Percentiles rank a stretch among this genome's conserved stretches.
These are phyloP conservation scores for Amanita pseudoporphyria DNA, from an alignment of 768 basidiomycete species.

Conservation along the genomic window DNA sequence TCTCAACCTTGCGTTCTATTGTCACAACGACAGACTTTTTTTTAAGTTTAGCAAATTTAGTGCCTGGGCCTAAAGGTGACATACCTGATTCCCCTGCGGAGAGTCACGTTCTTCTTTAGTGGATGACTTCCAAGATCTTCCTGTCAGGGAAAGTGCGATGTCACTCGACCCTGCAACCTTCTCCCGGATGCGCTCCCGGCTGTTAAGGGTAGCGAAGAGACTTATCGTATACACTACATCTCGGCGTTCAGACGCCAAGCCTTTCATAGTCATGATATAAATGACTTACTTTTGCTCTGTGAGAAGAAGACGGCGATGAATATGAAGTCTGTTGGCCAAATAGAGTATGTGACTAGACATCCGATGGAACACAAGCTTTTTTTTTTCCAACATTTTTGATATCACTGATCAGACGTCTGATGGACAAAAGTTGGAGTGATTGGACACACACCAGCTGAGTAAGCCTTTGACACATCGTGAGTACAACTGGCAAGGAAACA, in stretches of 20 bases:
- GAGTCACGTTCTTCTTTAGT: not conserved
- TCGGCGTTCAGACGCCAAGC: not conserved
- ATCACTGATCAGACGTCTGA: not conserved
- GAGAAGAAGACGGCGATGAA: slow-evolving; percentile 37
- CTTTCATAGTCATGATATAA: too few species aligned
- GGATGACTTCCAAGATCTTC: not conserved
- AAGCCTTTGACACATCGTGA: slow-evolving; percentile 14
- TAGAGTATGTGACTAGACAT: slow-evolving; percentile 24
- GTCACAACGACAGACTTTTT: slow-evolving; percentile 3
- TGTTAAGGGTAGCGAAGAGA: slow-evolving; percentile 21
- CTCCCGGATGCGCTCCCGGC: not conserved
- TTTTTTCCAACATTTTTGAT: not conserved
- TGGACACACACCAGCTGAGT: slow-evolving; percentile 21
- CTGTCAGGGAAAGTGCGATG: not conserved
- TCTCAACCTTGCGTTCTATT: slow-evolving; percentile 1
- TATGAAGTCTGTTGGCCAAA: slow-evolving; percentile 36
- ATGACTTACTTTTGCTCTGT: slow-evolving; percentile 33
- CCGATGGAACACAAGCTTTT: slow-evolving; percentile 19
- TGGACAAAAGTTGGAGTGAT: not conserved
- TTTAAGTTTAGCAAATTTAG: not conserved
- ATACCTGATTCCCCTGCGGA: not conserved
- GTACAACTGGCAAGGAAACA: not conserved
- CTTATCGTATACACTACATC: slow-evolving; percentile 29
- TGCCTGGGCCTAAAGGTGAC: not conserved
- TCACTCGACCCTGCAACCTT: not conserved